Percentiles rank a stretch among this genome's conserved stretches.
Evolutionary conservation across 1,284 basidiomycete species (phyloP).

Genomic region (Stygiomarasmius scandens): DNA sequence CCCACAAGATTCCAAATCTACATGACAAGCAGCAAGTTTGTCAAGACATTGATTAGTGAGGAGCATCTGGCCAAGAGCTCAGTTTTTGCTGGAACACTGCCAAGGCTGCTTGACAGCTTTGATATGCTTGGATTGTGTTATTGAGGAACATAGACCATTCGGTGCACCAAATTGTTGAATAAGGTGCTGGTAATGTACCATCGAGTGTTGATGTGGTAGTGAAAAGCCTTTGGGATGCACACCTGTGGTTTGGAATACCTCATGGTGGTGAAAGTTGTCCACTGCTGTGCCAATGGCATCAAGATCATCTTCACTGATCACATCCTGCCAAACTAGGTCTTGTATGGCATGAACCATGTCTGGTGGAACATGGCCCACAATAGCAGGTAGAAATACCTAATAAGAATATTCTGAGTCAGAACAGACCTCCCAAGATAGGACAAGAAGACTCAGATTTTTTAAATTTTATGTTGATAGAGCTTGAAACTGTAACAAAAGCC

Average conservation of each 20-base stretch:
- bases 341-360: conserved; percentile 25
- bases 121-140: conserved; percentile 21
- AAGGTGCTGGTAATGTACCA: conserved; percentile 12
- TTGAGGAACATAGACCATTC: conserved; percentile 14
- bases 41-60: conserved; percentile 23
- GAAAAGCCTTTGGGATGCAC: conserved; percentile 26
- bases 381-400: conserved; percentile 33
- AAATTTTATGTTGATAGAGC: too few species aligned
- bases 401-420: too few species aligned
- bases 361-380: conserved; percentile 24
- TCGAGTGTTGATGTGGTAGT: conserved; percentile 21
- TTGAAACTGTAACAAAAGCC: too few species aligned
- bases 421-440: too few species aligned
- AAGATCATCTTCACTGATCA: conserved; percentile 11
- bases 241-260: conserved; percentile 27
- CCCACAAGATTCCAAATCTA: background rate
- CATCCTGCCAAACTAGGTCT: conserved; percentile 26
- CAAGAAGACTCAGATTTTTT: too few species aligned
- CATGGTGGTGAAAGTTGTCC: conserved; percentile 28
- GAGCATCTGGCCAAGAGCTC: conserved; percentile 27
- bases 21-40: conserved; percentile 23
- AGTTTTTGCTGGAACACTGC: conserved; percentile 22
- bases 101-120: conserved; percentile 29
- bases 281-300: background rate
- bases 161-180: conserved; percentile 18